A percentile compares a stretch with the other conserved stretches of the same genome.
Conservation (phyloP, 2,329 filamentous ascomycete genomes). For the Dactylellina cionopaga region DNA sequence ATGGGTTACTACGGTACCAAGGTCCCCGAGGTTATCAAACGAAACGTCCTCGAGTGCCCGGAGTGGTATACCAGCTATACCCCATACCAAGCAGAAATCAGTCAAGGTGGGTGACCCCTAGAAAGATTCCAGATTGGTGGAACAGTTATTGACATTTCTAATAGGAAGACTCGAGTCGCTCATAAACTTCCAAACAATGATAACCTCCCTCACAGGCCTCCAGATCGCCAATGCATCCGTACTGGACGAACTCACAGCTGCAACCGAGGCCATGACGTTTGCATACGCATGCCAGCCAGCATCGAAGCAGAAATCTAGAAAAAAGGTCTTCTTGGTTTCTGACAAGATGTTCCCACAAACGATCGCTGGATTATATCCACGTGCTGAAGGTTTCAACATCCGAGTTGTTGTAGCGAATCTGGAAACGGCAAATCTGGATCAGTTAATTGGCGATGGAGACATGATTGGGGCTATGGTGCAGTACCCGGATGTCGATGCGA, state of each 20-base stretch:
- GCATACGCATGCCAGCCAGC: conserved; percentile 79
- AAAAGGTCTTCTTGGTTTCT: conserved; percentile 86
- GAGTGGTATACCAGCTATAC: conserved; percentile 99
- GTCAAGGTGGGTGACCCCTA: conserved; percentile 69
- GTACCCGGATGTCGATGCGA: conserved; percentile 71
- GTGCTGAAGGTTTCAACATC: conserved; percentile 91
- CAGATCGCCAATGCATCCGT: conserved; percentile 90
- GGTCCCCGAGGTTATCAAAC: conserved; percentile 87
- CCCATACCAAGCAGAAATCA: conserved; percentile 96
- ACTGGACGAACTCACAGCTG: conserved; percentile 89
- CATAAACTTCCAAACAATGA: conserved; percentile 94
- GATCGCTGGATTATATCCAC: conserved; percentile 80
- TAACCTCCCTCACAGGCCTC: conserved; percentile 85
- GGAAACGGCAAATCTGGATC: conserved; percentile 66
- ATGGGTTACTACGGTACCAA: conserved; percentile 88
- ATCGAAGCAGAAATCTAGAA: conserved; percentile 76
- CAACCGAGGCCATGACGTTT: conserved; percentile 94
- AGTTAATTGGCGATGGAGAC: conserved; percentile 76
- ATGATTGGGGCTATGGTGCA: conserved; percentile 91
- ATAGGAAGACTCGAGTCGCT: conserved; percentile 81
- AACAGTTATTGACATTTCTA: not conserved
- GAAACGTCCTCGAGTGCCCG: conserved; percentile 90
- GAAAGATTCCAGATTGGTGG: not conserved
- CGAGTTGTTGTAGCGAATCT: conserved; percentile 75
- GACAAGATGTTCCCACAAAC: conserved; percentile 86